Evolutionary conservation across 2,329 filamentous ascomycete species (phyloP).

Genomic region (Fusarium lyarnte): DNA sequence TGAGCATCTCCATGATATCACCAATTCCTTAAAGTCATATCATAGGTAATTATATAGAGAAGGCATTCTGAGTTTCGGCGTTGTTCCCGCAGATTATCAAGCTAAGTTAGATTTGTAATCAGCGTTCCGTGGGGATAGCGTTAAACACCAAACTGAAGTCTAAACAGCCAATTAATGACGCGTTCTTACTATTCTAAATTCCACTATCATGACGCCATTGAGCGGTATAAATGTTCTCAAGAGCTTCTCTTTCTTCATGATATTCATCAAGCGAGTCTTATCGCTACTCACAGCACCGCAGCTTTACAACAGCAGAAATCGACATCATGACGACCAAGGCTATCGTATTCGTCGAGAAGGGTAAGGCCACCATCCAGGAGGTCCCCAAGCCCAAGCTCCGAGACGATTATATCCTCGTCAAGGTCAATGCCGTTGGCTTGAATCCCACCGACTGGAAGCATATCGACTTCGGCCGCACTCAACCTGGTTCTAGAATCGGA

Average conservation of each 20-base stretch:
- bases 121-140: background rate
- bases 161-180: background rate
- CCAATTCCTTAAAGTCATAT: background rate
- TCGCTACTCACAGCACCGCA: background rate
- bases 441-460: slow-evolving; percentile 50
- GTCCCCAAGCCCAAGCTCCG: slow-evolving; percentile 8
- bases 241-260: background rate
- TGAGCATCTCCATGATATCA: background rate
- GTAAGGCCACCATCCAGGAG: slow-evolving; percentile 5
- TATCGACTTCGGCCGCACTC: slow-evolving; percentile 29
- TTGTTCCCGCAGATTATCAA: background rate
- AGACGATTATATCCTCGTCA: slow-evolving; percentile 45
- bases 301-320: background rate
- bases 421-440: slow-evolving; percentile 46
- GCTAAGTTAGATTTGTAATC: slow-evolving; percentile 5
- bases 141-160: background rate
- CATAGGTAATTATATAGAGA: background rate
- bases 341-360: slow-evolving; percentile 7
- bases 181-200: background rate
- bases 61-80: background rate
- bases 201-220: background rate
- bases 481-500: slow-evolving; percentile 44
- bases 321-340: slow-evolving; percentile 9
- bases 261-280: background rate
- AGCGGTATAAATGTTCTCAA: background rate